Evolutionary conservation across 371 early-diverging fungal species (phyloP), one percentile per base, ranked within the genome.

Genomic region (Furculomyces boomerangus): DNA sequence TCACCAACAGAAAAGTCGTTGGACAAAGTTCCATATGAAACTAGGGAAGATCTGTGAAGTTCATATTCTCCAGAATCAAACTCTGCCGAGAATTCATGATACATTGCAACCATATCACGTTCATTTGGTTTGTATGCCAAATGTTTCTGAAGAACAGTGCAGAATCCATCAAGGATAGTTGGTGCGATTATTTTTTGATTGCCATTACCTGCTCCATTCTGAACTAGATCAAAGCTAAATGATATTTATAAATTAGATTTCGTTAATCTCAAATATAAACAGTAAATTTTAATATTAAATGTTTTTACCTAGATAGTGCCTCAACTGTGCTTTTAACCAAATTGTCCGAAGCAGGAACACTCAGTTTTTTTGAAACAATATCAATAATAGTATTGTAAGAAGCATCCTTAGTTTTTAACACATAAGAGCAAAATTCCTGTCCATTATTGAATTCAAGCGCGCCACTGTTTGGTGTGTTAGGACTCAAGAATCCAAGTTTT

Each of bases 91-190:
- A 94, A 93, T 60, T 82, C 83, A 71, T 98, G 98, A 71, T 90
- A 88, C 71, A 98, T 75, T 60, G 85, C 78, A 30, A 94, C 90
- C 80, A 96, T 80, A 68, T 98, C 98, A 22, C 97, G 83, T 67
- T 98, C 98, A 31, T 78, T 81, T 37, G 78, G 68, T 28, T 61
- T 77, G 61, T 92, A 94, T 58, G 81, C 78, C 68, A 95, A 80
- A 70, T 88, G 86, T 32, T 74, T 72, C 65, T 95, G 89, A 52
- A 98, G 74, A 16, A 89, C 78, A 2, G 83, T 81, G 64, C 96
- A 90, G 61, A 96, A 75, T 1, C 86, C 87, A 63, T 98, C 98
- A 22, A 98, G 74, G 31, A 78, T 67, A 56, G 81, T 88, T 39
- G 83, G 57, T 10, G 64, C 62, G 1, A 29, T 28, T 8, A 60